These are phyloP conservation scores for Amaranthus tricolor DNA, from an alignment of 179 eudicot genomes.

Conservation along the genomic window DNA sequence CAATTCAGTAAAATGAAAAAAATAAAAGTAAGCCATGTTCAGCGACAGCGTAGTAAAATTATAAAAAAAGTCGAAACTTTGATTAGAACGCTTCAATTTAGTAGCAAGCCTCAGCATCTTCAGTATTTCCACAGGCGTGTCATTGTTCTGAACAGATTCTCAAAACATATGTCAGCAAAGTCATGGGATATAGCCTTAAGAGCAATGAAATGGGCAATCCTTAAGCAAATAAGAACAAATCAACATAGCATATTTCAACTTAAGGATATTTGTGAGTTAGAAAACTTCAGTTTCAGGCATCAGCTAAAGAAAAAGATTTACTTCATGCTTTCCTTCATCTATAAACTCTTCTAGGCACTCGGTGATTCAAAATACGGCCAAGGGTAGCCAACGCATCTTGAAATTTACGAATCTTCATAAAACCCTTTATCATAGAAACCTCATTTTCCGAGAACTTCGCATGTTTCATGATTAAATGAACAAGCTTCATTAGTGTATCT, in stretches of 20 bases:
- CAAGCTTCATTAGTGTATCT: slow-evolving; percentile 63
- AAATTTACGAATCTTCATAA: slow-evolving; percentile 73
- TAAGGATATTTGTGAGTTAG: not conserved
- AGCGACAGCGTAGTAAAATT: too few relatives aligned
- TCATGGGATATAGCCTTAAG: not conserved
- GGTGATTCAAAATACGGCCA: slow-evolving; percentile 52
- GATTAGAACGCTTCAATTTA: too few relatives aligned
- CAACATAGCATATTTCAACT: not conserved
- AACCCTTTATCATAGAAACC: slow-evolving; percentile 73
- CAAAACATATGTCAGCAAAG: too few relatives aligned
- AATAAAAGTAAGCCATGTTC: too few relatives aligned
- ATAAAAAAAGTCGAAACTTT: too few relatives aligned
- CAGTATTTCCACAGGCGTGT: too few relatives aligned
- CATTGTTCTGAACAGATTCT: too few relatives aligned
- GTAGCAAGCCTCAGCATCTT: too few relatives aligned
- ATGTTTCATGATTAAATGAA: slow-evolving; percentile 59
- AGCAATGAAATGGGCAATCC: not conserved
- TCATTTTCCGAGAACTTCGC: slow-evolving; percentile 60
- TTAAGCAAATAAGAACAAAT: not conserved
- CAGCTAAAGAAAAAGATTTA: not conserved
- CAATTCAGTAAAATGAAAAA: too few relatives aligned
- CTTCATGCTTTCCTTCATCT: slow-evolving; percentile 17
- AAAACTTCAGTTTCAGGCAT: not conserved
- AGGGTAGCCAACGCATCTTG: slow-evolving; percentile 77
- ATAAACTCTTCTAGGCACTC: slow-evolving; percentile 43